Evolutionary conservation across 306 rosid species (phyloP).

Genomic region (Bauhinia variegata): DNA sequence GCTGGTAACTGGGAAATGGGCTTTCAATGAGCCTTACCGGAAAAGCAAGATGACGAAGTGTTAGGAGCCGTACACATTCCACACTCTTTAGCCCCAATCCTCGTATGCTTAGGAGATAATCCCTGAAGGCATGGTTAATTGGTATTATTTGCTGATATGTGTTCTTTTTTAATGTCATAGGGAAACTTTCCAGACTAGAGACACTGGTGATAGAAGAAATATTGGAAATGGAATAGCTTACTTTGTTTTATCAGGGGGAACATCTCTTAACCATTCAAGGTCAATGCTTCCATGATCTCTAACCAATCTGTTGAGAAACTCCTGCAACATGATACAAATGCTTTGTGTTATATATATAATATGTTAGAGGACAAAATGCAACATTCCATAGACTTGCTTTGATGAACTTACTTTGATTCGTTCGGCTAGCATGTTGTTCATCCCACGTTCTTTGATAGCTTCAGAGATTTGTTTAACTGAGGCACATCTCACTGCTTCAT

Average conservation of each 20-base stretch:
- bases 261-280: slow-evolving; percentile 95
- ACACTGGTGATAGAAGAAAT: slow-evolving; percentile 27
- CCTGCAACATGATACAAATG: slow-evolving; percentile 55
- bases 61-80: slow-evolving; percentile 90
- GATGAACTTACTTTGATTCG: slow-evolving; percentile 66
- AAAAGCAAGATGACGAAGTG: slow-evolving; percentile 95
- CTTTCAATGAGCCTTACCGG: slow-evolving; percentile 66
- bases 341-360: slow-evolving; percentile 20
- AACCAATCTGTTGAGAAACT: slow-evolving; percentile 74
- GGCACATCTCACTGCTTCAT: slow-evolving; percentile 74
- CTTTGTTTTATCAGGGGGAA: slow-evolving; percentile 86
- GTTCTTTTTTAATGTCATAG: slow-evolving; percentile 13
- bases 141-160: slow-evolving; percentile 23
- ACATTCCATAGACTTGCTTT: slow-evolving; percentile 26
- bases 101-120: slow-evolving; percentile 78
- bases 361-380: slow-evolving; percentile 12
- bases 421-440: slow-evolving; percentile 95
- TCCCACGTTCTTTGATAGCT: slow-evolving; percentile 78
- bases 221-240: slow-evolving; percentile 43
- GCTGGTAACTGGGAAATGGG: slow-evolving; percentile 13
- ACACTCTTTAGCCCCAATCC: slow-evolving; percentile 95
- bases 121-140: slow-evolving; percentile 56
- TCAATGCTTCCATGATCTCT: slow-evolving; percentile 85
- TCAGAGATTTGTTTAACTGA: slow-evolving; percentile 62
- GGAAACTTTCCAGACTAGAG: slow-evolving; percentile 15